Evolutionary conservation across 164 flowering plant genomes (phyloP), one percentile per base, ranked within the genome.

Genomic region (Vitis rotundifolia): DNA sequence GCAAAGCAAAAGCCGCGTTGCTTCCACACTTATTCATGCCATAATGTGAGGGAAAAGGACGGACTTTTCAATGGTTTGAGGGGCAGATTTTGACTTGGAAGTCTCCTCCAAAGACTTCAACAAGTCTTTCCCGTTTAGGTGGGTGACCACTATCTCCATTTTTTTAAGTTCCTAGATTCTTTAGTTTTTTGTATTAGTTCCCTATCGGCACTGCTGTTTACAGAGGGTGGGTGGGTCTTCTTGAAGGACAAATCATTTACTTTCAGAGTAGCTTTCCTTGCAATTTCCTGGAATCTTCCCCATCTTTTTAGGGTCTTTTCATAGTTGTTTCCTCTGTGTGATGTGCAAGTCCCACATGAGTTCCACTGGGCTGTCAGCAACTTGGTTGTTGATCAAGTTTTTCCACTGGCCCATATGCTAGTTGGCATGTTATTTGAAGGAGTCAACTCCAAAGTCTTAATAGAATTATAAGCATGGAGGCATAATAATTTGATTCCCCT

Each of bases 11-110:
- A 37, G 13, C 58, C 75, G 67, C 73, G 73, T 70, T 70, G 72
- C 63, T 50, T 61, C 11, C 66, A 12, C 1, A 18, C 3, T 12
- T 16, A 26, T 71, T 48, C 63, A 28, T 16, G 1, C 1, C 47
- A 15, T n/a, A 56, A 64, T 11, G 22, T 14, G 26, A 19, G 7
- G 14, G 26, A 58, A 50, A 49, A 16, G 18, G 52, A 50, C 63
- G 13, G 14, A 8, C 8, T 3, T 54, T 73, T 52, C n/a, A 49
- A 9, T 19, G 48, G 31, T 72, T 60, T 66, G n/a, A 59, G 67
- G 47, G 29, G 55, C 26, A 12, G 49, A 61, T 8, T 66, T 71
- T 75, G 78, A 75, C 74, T 75, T 66, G 67, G 68, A 75, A 71
- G 78, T 75, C 78, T 61, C 62, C 62, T 8, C 54, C 12, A 2